Percentiles rank a stretch among this genome's conserved stretches.
Evolutionary conservation across 108 stramenopile genomes (phyloP).

Genomic region (Nitzschia sp.): DNA sequence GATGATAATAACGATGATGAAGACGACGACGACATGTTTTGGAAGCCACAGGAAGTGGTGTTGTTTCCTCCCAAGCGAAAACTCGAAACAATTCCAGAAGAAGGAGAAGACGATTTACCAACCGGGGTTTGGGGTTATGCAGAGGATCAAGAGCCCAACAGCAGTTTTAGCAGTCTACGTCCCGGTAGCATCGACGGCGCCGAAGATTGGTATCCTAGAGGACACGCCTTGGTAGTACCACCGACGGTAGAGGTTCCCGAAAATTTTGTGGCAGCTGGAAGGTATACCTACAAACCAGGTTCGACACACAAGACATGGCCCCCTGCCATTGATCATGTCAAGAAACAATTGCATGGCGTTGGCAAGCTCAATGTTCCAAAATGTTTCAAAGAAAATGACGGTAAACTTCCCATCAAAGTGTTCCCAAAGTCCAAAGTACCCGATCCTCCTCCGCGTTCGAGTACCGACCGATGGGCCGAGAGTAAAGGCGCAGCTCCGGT

Average conservation of each 20-base stretch:
- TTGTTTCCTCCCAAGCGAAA: not conserved
- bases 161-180: not conserved
- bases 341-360: constrained; percentile 7
- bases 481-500: too few relatives aligned
- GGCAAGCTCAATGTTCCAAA: constrained; percentile 23
- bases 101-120: not conserved
- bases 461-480: too few relatives aligned
- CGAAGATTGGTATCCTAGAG: constrained; percentile 5
- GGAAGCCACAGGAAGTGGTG: constrained; percentile 19
- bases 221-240: not conserved
- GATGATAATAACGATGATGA: not conserved
- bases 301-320: not conserved
- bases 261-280: constrained; percentile 13
- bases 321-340: constrained; percentile 10
- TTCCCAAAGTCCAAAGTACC: not conserved
- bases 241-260: not conserved
- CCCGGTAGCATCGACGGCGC: not conserved
- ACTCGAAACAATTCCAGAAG: not conserved
- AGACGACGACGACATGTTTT: not conserved
- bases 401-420: constrained; percentile 17
- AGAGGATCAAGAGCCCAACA: constrained; percentile 11
- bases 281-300: constrained; percentile 15
- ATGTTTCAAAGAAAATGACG: constrained; percentile 3
- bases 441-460: too few relatives aligned
- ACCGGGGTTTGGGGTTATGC: constrained; percentile 16